These are phyloP conservation scores for Grosmannia clavigera DNA, from an alignment of 2,329 filamentous ascomycete genomes.

Conservation along the genomic window DNA sequence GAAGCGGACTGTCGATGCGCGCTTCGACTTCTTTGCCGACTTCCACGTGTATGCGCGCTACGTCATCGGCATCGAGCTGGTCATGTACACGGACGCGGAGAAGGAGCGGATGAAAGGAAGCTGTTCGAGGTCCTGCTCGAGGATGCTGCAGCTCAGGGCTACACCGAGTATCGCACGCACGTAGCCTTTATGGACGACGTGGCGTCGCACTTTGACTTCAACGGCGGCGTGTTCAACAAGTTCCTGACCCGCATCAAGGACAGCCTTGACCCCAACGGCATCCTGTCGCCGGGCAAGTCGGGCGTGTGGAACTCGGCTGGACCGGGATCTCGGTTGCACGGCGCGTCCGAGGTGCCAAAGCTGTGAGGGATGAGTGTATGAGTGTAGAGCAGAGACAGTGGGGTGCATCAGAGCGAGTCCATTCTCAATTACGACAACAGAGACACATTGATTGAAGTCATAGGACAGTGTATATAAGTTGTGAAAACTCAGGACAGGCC, in stretches of 20 bases:
- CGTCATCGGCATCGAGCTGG: slow-evolving; percentile 42
- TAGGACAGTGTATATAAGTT: too few species aligned
- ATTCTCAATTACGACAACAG: too few species aligned
- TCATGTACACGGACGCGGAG: slow-evolving; percentile 22
- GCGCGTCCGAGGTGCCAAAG: background rate
- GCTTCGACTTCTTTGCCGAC: slow-evolving; percentile 38
- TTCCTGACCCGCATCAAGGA: slow-evolving; percentile 27
- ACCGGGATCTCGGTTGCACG: background rate
- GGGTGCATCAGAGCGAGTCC: too few species aligned
- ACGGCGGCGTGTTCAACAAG: slow-evolving; percentile 21
- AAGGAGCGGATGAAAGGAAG: background rate
- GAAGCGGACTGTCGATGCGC: slow-evolving; percentile 9
- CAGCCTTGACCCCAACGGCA: slow-evolving; percentile 28
- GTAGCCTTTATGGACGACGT: slow-evolving; percentile 27
- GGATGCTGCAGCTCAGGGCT: slow-evolving; percentile 23
- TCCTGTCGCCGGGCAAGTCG: slow-evolving; percentile 32
- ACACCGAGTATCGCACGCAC: slow-evolving; percentile 29
- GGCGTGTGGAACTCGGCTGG: slow-evolving; percentile 25
- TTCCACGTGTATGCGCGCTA: slow-evolving; percentile 38
- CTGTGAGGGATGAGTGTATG: background rate
- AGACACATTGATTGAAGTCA: too few species aligned
- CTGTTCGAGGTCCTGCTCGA: slow-evolving; percentile 14
- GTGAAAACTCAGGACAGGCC: too few species aligned
- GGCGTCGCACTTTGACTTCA: slow-evolving; percentile 25
- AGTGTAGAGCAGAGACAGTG: too few species aligned